A percentile compares a stretch with the other conserved stretches of the same genome.
These are phyloP conservation scores for Boeremia lycopersici DNA, from an alignment of 2,329 filamentous ascomycete genomes.

Conservation along the genomic window DNA sequence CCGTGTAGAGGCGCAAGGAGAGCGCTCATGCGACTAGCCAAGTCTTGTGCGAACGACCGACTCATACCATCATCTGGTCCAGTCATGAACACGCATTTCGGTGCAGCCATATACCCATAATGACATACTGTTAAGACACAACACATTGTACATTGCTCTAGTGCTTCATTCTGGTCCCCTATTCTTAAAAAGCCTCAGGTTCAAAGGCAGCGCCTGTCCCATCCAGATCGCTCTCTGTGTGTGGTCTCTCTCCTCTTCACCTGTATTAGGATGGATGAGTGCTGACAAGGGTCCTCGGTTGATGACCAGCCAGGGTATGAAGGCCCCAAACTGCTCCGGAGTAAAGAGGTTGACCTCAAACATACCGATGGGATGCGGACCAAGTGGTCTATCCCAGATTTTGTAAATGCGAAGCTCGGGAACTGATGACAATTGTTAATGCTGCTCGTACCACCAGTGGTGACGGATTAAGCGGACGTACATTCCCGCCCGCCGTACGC, in stretches of 20 bases:
- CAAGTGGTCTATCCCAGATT: conserved; percentile 77
- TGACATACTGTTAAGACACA: conserved; percentile 1
- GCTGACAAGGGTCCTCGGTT: conserved; percentile 80
- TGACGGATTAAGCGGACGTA: conserved; percentile 48
- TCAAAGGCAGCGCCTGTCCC: conserved; percentile 68
- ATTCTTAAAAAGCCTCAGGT: conserved; percentile 58
- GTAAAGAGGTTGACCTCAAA: conserved; percentile 91
- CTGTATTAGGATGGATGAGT: conserved; percentile 82
- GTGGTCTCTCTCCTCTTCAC: conserved; percentile 67
- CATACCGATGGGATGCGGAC: conserved; percentile 84
- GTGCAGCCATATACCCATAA: conserved; percentile 18
- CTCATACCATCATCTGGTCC: not conserved
- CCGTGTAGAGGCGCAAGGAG: not conserved
- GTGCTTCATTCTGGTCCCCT: not conserved
- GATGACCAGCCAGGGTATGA: conserved; percentile 82
- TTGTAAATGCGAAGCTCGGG: conserved; percentile 83
- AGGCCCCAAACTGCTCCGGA: conserved; percentile 86
- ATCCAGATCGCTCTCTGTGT: conserved; percentile 75
- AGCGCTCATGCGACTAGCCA: conserved; percentile 4
- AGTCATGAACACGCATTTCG: not conserved
- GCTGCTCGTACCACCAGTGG: not conserved
- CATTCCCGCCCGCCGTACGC: conserved; percentile 81
- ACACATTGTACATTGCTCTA: not conserved
- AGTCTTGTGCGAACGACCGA: not conserved
- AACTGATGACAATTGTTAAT: conserved; percentile 57